Base-by-base conservation (phyloP, 441 rosid species). In the Isatis lusitanica region DNA sequence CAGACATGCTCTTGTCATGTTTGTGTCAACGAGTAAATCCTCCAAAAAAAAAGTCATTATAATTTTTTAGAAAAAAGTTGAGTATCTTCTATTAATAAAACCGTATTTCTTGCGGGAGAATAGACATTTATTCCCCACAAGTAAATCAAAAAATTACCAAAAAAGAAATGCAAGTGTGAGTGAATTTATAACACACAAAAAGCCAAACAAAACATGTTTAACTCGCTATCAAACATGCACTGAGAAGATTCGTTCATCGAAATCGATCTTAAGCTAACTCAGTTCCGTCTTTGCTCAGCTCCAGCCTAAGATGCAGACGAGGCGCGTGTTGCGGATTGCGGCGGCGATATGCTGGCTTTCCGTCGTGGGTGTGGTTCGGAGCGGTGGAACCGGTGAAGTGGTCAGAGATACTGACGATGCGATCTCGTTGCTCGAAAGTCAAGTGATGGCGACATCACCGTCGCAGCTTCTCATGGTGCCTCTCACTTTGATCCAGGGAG, bases 401-500 rank as follows among this genome's bases (percentile, higher is more conserved):
- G 3, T 26, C 28, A 53, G 52, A 16, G 81, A 73, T 16, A 59
- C 75, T 3, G 79, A 81, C 43, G 76, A 65, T 9, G 40, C 74
- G 60, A 80, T 82, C 52, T 76, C 92, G 5, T 74, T 46, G 42
- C 61, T 74, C 11, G 86, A 85, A 42, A 70, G 31, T 30, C 66
- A 71, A 72, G 73, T 79, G 24, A 60, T 15, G 35, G 51, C 75
- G 18, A 24, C 79, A 9, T 11, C 83, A 21, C 9, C 87, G 1
- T 43, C 90, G 4, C 59, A 82, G 44, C 85, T 92, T 70, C 84
- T 84, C 66, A 85, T 79, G 90, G 92, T 92, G n/a, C 86, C 81
- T 57, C 94, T 92, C 76, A 86, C 97, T 66, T 91, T 94, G 70
- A 89, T 92, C 72, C 83, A 78, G 12, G 88, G 91, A 78, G 98